Evolutionary conservation across 371 early-diverging fungal genomes (phyloP), one percentile per base, ranked within the genome.

Genomic region (Rhizopus delemar): DNA sequence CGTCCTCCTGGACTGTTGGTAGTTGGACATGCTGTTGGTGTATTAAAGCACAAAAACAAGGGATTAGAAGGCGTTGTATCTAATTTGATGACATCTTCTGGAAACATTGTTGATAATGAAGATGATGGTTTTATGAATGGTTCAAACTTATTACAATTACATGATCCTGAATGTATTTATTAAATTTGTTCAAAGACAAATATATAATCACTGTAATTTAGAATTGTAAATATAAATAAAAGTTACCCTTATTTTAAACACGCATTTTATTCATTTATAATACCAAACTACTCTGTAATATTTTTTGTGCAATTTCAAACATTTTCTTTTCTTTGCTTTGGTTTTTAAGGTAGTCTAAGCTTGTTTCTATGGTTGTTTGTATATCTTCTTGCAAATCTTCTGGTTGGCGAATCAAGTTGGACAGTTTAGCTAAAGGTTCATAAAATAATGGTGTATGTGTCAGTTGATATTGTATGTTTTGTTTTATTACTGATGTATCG

Each of bases 1-100:
- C 78, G 85, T n/a, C 90, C 92, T 2, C 92, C 92, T 7, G 92
- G 91, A 3, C 75, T 91, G 28, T 54, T 91, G 51, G 77, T 91
- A 29, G 82, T 82, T 2, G 92, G 92, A 0, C 70, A 78, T 65
- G 77, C 84, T 13, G 76, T 84, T 46, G 61, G 82, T 39, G 84
- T 77, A 2, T 51, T 80, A 6, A 77, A 75, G 53, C 67, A 72
- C 51, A 67, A 73, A 56, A 60, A 68, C 12, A 62, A 67, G 39
- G 65, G 63, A 3, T 11, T 31, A 5, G 69, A 70, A 57, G 80
- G 80, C 8, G 77, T 80, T 6, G 73, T 63, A 36, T 49, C 61
- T n/a, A 60, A 60, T 48, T 11, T 69, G 8, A 64, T 69, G 63
- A 57, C 64, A 8, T 38, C 51, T 0, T 62, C 67, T 3, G 64